Evolutionary conservation across 441 rosid species (phyloP).

Genomic region (Isatis lusitanica): DNA sequence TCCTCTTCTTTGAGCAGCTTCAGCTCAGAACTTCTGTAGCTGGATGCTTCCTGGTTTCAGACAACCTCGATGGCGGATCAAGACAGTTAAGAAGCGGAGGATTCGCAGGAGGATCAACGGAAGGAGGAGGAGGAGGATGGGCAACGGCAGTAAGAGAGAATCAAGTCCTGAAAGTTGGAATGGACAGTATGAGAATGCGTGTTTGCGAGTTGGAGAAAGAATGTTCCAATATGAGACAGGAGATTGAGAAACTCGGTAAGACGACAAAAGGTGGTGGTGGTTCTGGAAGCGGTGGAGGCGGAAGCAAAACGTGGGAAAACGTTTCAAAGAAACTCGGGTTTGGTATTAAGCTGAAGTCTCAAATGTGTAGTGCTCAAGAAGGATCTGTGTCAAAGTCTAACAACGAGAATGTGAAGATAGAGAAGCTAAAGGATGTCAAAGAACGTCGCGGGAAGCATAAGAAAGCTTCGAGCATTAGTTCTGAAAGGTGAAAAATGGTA

Average conservation of each 20-base stretch:
- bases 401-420: constrained; percentile 48
- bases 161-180: constrained; percentile 91
- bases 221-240: constrained; percentile 88
- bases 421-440: constrained; percentile 63
- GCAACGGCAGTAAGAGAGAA: constrained; percentile 88
- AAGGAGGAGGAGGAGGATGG: constrained; percentile 80
- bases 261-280: constrained; percentile 28
- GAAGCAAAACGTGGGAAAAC: constrained; percentile 52
- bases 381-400: constrained; percentile 77
- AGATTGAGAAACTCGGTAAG: constrained; percentile 87
- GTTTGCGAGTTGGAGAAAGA: constrained; percentile 94
- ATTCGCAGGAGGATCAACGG: constrained; percentile 57
- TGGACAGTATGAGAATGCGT: constrained; percentile 93
- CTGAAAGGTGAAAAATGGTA: constrained; percentile 40
- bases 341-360: constrained; percentile 70
- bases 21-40: constrained; percentile 96
- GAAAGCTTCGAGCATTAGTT: constrained; percentile 48
- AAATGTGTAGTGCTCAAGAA: constrained; percentile 95
- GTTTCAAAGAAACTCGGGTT: constrained; percentile 86
- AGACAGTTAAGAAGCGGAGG: constrained; percentile 80
- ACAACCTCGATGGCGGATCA: constrained; percentile 80
- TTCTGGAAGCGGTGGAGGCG: constrained; percentile 45
- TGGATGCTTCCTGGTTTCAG: constrained; percentile 90
- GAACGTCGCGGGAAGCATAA: constrained; percentile 61
- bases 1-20: constrained; percentile 97